Evolutionary conservation across 768 basidiomycete species (phyloP).

Genomic region (Agrocybe pediades): DNA sequence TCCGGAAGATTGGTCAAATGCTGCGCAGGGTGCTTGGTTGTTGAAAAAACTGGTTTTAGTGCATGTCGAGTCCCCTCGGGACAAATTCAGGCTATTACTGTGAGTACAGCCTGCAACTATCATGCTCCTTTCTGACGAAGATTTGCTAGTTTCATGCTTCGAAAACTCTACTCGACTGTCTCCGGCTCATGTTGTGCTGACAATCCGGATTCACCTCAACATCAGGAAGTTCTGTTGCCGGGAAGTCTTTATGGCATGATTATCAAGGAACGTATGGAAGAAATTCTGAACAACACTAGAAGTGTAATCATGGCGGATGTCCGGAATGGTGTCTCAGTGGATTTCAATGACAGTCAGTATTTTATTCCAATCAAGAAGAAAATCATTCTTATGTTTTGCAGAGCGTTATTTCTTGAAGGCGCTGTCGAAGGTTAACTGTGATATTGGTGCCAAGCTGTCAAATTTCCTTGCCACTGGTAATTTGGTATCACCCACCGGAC

Average conservation of each 20-base stretch:
- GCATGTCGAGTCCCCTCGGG: conserved; percentile 82
- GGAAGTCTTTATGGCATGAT: conserved; percentile 95
- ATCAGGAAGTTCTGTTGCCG: conserved; percentile 95
- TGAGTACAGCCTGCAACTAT: conserved; percentile 38
- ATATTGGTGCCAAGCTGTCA: conserved; percentile 85
- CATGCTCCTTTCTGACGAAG: background rate
- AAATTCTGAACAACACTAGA: conserved; percentile 75
- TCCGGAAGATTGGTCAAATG: conserved; percentile 93
- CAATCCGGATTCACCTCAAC: conserved; percentile 98
- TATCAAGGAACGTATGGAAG: conserved; percentile 96
- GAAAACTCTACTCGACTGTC: conserved; percentile 90
- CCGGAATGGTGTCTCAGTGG: conserved; percentile 74
- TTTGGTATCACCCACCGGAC: conserved; percentile 89
- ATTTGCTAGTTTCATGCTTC: conserved; percentile 87
- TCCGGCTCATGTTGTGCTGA: conserved; percentile 89
- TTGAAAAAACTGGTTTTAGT: conserved; percentile 87
- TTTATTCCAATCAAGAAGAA: conserved; percentile 1
- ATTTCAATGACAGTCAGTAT: conserved; percentile 84
- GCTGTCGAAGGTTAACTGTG: conserved; percentile 79
- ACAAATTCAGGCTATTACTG: conserved; percentile 95
- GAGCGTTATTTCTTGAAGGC: conserved; percentile 83
- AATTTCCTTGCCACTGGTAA: conserved; percentile 99
- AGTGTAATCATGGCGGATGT: conserved; percentile 73
- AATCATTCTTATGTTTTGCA: conserved; percentile 25
- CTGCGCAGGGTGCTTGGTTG: conserved; percentile 78